Base-by-base conservation (phyloP, 768 basidiomycete genomes). In the Tephrocybe sp. region DNA sequence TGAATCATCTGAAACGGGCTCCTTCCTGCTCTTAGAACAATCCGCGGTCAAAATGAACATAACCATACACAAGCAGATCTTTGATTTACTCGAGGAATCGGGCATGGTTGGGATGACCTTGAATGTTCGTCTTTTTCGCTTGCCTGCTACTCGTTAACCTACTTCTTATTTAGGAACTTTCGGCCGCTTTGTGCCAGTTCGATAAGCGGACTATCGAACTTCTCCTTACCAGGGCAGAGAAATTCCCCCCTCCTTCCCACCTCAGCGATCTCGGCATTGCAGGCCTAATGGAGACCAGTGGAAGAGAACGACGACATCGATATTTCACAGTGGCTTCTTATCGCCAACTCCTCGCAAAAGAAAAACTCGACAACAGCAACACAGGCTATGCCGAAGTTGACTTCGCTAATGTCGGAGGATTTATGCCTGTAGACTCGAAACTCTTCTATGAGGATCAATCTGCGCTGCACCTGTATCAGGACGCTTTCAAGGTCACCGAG, bases 181-280 rank as follows among this genome's bases (percentile, higher is more conserved):
- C 84, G 35, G 56, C 60, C 11, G 72, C 79, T 25, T 72, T 93
- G 16, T 78, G 80, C 55, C 74, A 82, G 53, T 87, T 93, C 52
- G 89, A 94, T 64, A 81, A 79, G 60, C 84, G 93, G 22, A 91
- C 87, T 1, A 75, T 94, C 41, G 93, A 96, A 63, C 76, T 91
- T n/a, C 69, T 92, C 21, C 76, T 94, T 26, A 75, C 77, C 13
- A 81, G 87, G 36, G 80, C 87, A 18, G 84, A 84, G 55, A 84
- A 77, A 59, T 73, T 62, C 51, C 73, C 72, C 9, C 82, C 84
- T 12, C 92, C 92, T 4, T 52, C 78, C 5, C 90, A 92, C 64
- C 77, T 94, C 12, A 72, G 73, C 44, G 88, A 93, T 63, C 72
- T 89, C 32, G 77, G 82, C 22, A 79, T 91, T 42, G 77, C 79